phyloP scores from a whole-genome alignment of 176 grass and related monocot species.

The Leersia perrieri region DNA sequence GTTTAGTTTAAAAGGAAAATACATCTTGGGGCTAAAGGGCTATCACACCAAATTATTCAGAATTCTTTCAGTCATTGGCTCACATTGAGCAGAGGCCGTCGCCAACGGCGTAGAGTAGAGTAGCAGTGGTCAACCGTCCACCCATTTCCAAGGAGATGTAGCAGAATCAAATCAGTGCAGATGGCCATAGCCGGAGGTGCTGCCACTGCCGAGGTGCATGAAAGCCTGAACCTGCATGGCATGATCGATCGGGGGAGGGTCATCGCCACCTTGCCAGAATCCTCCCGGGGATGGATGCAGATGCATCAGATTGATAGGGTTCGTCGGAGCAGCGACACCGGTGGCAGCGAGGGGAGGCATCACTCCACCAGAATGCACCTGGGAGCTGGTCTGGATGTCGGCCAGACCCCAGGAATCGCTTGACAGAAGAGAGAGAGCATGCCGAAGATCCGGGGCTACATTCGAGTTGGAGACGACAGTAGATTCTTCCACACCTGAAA shows the following conservation, averaged over 20 bases:
- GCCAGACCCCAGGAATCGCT: conserved; percentile 20
- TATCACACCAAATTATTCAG: too few relatives aligned
- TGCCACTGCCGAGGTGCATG: not conserved
- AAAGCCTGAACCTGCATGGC: not conserved
- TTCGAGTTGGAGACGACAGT: conserved; percentile 21
- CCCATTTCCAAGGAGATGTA: not conserved
- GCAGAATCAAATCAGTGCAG: not conserved
- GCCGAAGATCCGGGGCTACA: conserved; percentile 66
- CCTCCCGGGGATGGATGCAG: not conserved
- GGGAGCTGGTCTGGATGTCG: not conserved
- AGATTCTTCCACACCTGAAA: conserved; percentile 51
- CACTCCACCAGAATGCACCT: conserved; percentile 24
- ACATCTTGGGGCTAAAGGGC: too few relatives aligned
- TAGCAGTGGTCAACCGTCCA: too few relatives aligned
- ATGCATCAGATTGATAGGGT: not conserved
- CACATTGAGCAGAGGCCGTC: too few relatives aligned
- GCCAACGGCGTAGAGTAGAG: too few relatives aligned
- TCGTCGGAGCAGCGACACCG: not conserved
- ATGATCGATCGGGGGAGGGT: not conserved
- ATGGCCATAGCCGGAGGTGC: not conserved
- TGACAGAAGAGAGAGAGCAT: conserved; percentile 99
- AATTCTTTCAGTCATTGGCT: too few relatives aligned
- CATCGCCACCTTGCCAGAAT: not conserved
- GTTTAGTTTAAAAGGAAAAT: too few relatives aligned
- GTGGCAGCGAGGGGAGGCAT: not conserved